A percentile compares a stretch with the other conserved stretches of the same genome.
Conservation (phyloP, 768 basidiomycete species). For the Mycena indigotica region DNA sequence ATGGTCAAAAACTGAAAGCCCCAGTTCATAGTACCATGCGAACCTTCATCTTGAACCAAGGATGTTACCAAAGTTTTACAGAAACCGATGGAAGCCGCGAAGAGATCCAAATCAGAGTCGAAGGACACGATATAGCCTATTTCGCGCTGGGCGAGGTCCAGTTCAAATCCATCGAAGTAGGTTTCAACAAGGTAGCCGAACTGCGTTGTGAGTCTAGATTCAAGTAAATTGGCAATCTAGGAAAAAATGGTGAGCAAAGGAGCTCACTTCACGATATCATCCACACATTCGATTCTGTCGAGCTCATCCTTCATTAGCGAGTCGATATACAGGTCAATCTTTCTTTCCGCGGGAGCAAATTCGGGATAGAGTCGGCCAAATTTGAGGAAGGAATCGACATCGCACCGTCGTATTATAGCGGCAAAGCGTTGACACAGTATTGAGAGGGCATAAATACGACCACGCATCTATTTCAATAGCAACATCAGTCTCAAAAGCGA, state of each 20-base stretch:
- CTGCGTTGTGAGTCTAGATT: slow-evolving; percentile 82
- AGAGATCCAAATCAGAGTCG: slow-evolving; percentile 92
- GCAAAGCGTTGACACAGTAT: slow-evolving; percentile 89
- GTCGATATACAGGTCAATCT: slow-evolving; percentile 90
- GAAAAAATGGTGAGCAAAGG: background rate
- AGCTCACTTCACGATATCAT: slow-evolving; percentile 82
- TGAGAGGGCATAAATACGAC: slow-evolving; percentile 77
- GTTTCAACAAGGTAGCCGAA: slow-evolving; percentile 91
- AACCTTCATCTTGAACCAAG: slow-evolving; percentile 78
- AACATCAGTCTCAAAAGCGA: background rate
- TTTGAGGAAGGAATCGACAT: slow-evolving; percentile 83
- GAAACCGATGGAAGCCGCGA: slow-evolving; percentile 88
- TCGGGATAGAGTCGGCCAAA: slow-evolving; percentile 84
- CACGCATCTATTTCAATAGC: slow-evolving; percentile 63
- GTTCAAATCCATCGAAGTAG: slow-evolving; percentile 80
- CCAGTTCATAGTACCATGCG: slow-evolving; percentile 1
- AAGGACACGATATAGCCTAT: slow-evolving; percentile 79
- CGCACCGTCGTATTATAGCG: slow-evolving; percentile 76
- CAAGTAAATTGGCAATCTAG: too few species aligned
- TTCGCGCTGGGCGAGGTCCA: slow-evolving; percentile 89
- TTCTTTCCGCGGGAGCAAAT: slow-evolving; percentile 84
- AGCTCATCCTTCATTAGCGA: slow-evolving; percentile 86
- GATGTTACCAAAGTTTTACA: slow-evolving; percentile 82
- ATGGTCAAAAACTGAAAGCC: background rate
- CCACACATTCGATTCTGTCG: slow-evolving; percentile 89